phyloP scores from a whole-genome alignment of 345 rosid species.

The Syzygium aqueum region DNA sequence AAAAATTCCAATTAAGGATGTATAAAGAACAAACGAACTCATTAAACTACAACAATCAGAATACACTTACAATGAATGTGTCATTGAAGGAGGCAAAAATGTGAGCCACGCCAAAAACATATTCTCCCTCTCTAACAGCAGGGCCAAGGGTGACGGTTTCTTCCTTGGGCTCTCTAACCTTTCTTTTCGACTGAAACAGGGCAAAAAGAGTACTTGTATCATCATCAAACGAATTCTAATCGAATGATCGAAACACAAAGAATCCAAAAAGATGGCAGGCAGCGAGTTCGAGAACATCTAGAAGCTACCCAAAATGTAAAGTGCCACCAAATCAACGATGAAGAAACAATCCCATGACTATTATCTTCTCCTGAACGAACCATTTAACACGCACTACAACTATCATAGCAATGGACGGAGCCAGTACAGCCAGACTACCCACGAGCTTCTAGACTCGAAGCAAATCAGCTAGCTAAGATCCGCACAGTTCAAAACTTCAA shows the following conservation, averaged over 20 bases:
- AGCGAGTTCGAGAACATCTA: neutral
- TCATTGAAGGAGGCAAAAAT: slow-evolving; percentile 89
- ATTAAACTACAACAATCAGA: neutral
- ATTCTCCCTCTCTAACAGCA: slow-evolving; percentile 68
- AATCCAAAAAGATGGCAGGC: neutral
- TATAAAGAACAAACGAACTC: neutral
- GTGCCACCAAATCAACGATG: neutral
- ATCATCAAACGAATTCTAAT: neutral
- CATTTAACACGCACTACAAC: neutral
- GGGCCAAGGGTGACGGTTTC: slow-evolving; percentile 81
- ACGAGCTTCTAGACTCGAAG: neutral
- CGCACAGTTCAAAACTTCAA: neutral
- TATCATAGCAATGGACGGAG: neutral
- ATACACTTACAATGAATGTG: slow-evolving; percentile 71
- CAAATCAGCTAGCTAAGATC: neutral
- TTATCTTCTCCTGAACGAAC: neutral
- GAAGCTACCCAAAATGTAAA: neutral
- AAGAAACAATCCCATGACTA: neutral
- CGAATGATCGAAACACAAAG: neutral
- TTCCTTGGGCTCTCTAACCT: slow-evolving; percentile 81
- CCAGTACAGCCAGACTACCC: neutral
- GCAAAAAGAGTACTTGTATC: neutral
- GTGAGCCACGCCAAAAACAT: slow-evolving; percentile 81
- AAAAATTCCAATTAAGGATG: neutral
- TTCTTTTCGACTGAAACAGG: slow-evolving; percentile 51